Evolutionary conservation across 2,329 filamentous ascomycete genomes (phyloP).

Genomic region (Cercospora sesami): DNA sequence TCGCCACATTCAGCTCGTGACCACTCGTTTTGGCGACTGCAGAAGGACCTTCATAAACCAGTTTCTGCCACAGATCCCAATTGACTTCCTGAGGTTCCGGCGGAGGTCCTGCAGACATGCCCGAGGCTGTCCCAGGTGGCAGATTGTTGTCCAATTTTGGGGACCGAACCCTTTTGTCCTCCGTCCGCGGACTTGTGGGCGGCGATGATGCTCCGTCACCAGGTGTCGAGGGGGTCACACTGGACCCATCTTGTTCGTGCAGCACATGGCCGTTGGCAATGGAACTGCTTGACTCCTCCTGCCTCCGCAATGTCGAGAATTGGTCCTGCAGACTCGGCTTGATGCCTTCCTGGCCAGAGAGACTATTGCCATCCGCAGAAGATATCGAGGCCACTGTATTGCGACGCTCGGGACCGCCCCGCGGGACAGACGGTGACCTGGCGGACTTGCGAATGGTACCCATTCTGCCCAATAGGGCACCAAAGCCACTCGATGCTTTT

Average conservation of each 20-base stretch:
- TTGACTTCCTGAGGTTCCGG: constrained; percentile 77
- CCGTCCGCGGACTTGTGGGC: constrained; percentile 24
- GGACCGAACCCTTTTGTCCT: constrained; percentile 51
- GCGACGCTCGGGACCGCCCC: constrained; percentile 29
- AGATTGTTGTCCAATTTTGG: constrained; percentile 67
- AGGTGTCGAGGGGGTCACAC: constrained; percentile 31
- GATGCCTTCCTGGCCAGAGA: constrained; percentile 32
- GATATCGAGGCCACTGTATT: constrained; percentile 31
- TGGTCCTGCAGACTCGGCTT: constrained; percentile 49
- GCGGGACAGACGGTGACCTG: constrained; percentile 47
- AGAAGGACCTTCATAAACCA: constrained; percentile 90
- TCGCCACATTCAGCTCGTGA: constrained; percentile 85
- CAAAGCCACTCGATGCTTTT: constrained; percentile 85
- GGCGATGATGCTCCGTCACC: constrained; percentile 43
- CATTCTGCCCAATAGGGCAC: constrained; percentile 69
- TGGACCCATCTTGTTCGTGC: constrained; percentile 22
- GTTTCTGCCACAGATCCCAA: constrained; percentile 96
- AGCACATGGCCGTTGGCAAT: constrained; percentile 22
- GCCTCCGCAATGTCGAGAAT: constrained; percentile 48
- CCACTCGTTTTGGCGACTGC: constrained; percentile 84
- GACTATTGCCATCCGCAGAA: constrained; percentile 25
- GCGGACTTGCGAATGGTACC: constrained; percentile 60
- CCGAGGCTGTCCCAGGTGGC: constrained; percentile 81
- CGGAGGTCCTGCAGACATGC: constrained; percentile 73
- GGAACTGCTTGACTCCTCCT: constrained; percentile 44